A percentile compares a stretch with the other conserved stretches of the same genome.
phyloP scores from a whole-genome alignment of 2,329 filamentous ascomycete species.

The Fusarium sp. region DNA sequence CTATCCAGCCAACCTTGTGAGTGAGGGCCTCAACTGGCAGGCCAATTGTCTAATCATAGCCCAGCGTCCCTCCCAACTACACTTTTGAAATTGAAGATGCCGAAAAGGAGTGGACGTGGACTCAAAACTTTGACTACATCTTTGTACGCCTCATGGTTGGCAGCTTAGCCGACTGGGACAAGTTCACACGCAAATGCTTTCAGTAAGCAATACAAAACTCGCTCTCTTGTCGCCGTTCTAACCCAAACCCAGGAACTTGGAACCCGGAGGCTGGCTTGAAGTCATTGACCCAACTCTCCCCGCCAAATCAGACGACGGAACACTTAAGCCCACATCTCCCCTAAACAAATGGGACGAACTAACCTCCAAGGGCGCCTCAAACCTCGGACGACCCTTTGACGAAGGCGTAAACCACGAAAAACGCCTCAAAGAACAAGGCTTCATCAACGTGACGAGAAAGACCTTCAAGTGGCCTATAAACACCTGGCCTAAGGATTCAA shows the following conservation, averaged over 20 bases:
- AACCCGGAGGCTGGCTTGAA: slow-evolving; percentile 32
- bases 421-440: slow-evolving; percentile 9
- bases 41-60: neutral
- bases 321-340: neutral
- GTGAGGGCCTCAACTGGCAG: neutral
- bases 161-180: slow-evolving; percentile 28
- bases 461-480: slow-evolving; percentile 22
- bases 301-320: slow-evolving; percentile 28
- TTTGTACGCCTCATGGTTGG: slow-evolving; percentile 29
- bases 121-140: slow-evolving; percentile 19
- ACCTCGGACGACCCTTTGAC: neutral
- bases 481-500: slow-evolving; percentile 24
- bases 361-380: slow-evolving; percentile 7
- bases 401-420: slow-evolving; percentile 15
- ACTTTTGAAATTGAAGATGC: neutral
- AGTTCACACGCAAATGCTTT: neutral
- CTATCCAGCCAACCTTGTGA: neutral
- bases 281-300: slow-evolving; percentile 27
- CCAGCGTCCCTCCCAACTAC: neutral
- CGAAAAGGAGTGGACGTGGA: slow-evolving; percentile 27
- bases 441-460: slow-evolving; percentile 5
- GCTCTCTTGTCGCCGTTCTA: neutral
- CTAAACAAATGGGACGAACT: slow-evolving; percentile 25
- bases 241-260: neutral
- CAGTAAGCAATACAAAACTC: neutral